A percentile compares a stretch with the other conserved stretches of the same genome.
Evolutionary conservation across 192 early-diverging fungal species (phyloP).

Genomic region (Coemansia sp.): DNA sequence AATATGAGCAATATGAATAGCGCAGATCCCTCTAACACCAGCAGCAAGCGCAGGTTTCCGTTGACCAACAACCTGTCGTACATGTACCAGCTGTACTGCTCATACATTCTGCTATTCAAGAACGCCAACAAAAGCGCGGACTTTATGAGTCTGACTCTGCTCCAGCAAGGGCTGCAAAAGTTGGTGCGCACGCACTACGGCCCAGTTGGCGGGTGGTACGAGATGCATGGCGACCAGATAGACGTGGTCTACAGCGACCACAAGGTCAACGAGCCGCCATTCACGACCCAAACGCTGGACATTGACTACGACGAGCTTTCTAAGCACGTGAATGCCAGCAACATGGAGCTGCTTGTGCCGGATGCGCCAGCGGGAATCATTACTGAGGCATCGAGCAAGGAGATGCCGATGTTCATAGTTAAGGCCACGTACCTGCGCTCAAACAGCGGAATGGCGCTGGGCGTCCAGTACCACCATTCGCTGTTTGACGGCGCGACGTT

Average conservation of each 20-base stretch:
- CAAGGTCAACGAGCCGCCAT: slow-evolving; percentile 45
- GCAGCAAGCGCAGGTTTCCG: slow-evolving; percentile 26
- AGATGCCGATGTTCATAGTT: slow-evolving; percentile 46
- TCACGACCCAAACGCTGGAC: slow-evolving; percentile 27
- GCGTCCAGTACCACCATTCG: slow-evolving; percentile 48
- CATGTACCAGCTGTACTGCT: slow-evolving; percentile 53
- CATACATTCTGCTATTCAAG: slow-evolving; percentile 45
- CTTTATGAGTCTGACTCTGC: slow-evolving; percentile 23
- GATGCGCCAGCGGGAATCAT: slow-evolving; percentile 13
- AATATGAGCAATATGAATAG: not conserved
- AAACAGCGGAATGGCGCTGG: slow-evolving; percentile 26
- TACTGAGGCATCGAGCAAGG: slow-evolving; percentile 1
- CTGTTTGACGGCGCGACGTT: slow-evolving; percentile 51
- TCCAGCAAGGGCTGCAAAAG: slow-evolving; percentile 18
- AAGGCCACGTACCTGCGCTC: slow-evolving; percentile 33
- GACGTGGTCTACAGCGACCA: slow-evolving; percentile 30
- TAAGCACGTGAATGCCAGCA: slow-evolving; percentile 25
- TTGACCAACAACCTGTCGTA: slow-evolving; percentile 40
- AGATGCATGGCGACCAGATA: slow-evolving; percentile 17
- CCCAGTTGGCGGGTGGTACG: slow-evolving; percentile 48
- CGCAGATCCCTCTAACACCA: not conserved
- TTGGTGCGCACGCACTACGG: slow-evolving; percentile 42
- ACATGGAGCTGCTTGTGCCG: slow-evolving; percentile 39
- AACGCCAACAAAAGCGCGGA: slow-evolving; percentile 7
- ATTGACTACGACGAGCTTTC: slow-evolving; percentile 15